Evolutionary conservation across 202 grass and related monocot species (phyloP).

Genomic region (Schoenoplectus triqueter): DNA sequence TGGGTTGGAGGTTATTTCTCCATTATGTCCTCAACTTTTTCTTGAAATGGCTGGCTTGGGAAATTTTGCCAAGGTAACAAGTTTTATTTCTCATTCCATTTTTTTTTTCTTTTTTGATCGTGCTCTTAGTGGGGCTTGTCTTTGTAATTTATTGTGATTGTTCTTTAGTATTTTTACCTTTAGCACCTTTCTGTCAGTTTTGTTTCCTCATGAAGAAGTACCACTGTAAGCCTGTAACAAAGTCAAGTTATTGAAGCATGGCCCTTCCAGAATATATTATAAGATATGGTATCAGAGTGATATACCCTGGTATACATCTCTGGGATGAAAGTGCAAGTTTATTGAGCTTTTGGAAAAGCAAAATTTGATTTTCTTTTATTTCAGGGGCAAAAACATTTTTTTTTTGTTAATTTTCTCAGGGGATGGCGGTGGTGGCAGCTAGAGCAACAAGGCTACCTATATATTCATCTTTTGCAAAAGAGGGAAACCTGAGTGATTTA

Average conservation of each 20-base stretch:
- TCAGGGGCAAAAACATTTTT: not conserved
- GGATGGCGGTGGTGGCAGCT: slow-evolving; percentile 90
- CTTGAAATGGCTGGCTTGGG: slow-evolving; percentile 90
- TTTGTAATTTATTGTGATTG: not conserved
- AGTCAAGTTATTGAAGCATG: not conserved
- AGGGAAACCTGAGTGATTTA: slow-evolving; percentile 96
- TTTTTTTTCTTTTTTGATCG: slow-evolving; percentile 12
- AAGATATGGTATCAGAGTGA: not conserved
- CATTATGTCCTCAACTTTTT: slow-evolving; percentile 95
- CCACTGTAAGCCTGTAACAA: not conserved
- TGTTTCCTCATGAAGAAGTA: not conserved
- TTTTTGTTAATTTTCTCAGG: slow-evolving; percentile 46
- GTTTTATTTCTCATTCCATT: not conserved
- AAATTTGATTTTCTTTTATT: not conserved
- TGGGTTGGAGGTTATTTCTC: slow-evolving; percentile 88
- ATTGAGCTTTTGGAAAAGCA: too few species aligned
- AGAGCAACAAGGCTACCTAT: slow-evolving; percentile 91
- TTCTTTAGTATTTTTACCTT: not conserved
- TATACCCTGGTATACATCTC: not conserved
- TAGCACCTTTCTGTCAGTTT: not conserved
- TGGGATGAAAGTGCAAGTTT: not conserved
- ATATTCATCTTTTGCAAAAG: slow-evolving; percentile 97
- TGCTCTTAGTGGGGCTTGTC: not conserved
- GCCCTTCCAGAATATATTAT: too few species aligned
- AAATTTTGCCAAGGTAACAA: slow-evolving; percentile 84